Base-by-base conservation (phyloP, 2,329 filamentous ascomycete genomes). In the Fusarium euwallaceae region DNA sequence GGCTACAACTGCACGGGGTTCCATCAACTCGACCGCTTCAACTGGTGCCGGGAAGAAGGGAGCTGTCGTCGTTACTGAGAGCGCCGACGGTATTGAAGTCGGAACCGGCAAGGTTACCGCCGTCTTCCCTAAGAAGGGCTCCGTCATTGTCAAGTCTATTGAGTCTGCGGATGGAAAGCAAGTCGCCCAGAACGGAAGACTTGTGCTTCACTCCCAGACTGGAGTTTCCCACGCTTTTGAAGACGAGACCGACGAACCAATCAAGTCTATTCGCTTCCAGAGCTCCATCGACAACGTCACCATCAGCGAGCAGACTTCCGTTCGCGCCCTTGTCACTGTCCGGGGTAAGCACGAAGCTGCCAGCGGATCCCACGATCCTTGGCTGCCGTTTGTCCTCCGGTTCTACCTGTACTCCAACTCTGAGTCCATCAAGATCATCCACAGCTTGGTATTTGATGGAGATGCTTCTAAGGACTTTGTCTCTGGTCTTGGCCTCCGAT, bases 331-430 rank as follows among this genome's bases (percentile, higher is more conserved):
- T 1, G 85, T 91, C 17, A 89, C 84, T 0, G 78, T 85, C 11
- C 76, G 80, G 2, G 85, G 85, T 36, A 83, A 80, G 41, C 84
- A 86, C 51, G 73, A 82, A 14, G 74, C 82, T 2, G 74, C 67
- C 3, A 86, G 62, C 2, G 70, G 77, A 22, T 78, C 80, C 2
- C 72, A 79, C 8, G 82, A 80, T 3, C 81, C 86, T 17, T 90
- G 87, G 88, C 81, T 91, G 2, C 88, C 87, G 0, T 92, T 87
- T 36, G 76, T 79, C 0, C 60, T 81, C 3, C 86, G 90, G 1
- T 90, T 91, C 73, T 92, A 92, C 68, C 80, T 92, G 0, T 91
- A 91, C 74, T 84, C 87, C 34, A 83, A 88, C 70, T 91, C 90
- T 0, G 86, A 89, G 53, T 84, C 87, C 0, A 87, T 92, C 48